Conservation (phyloP, 164 flowering plant genomes). For the Stephania cephalantha region DNA sequence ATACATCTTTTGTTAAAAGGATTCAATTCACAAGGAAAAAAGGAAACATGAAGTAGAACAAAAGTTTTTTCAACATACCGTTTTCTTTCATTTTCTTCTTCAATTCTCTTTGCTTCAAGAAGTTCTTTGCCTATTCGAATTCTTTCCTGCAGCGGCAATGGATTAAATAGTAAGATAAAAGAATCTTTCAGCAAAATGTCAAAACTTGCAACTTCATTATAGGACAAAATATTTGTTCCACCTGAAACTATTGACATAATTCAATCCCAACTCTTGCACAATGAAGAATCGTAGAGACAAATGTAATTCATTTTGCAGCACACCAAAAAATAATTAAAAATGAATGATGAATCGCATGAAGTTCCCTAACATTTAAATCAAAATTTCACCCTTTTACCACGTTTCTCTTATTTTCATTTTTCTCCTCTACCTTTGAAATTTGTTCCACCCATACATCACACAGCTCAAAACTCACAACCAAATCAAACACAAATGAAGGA, state of each 20-base stretch:
- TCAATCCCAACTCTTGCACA: neutral
- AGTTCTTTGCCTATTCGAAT: conserved; percentile 91
- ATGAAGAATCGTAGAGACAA: neutral
- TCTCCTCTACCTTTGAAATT: neutral
- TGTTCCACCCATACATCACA: neutral
- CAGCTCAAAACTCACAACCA: neutral
- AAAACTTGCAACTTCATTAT: neutral
- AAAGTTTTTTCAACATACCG: conserved; percentile 42
- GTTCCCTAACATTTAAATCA: neutral
- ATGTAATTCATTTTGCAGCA: neutral
- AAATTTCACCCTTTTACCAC: neutral
- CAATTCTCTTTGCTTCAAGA: conserved; percentile 95
- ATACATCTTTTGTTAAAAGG: conserved; percentile 6
- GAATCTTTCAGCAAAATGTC: neutral
- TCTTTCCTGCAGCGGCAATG: conserved; percentile 60
- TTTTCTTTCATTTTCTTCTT: conserved; percentile 98
- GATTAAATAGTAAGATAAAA: conserved; percentile 4
- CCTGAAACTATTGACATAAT: neutral
- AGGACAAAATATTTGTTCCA: conserved; percentile 1
- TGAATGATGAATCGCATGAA: neutral
- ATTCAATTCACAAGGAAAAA: neutral
- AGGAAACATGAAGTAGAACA: neutral
- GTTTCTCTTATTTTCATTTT: neutral
- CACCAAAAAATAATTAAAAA: neutral
- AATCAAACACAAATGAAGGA: neutral